These are phyloP conservation scores for Neophaeococcomyces mojaviensis DNA, from an alignment of 2,329 filamentous ascomycete genomes.

Conservation along the genomic window DNA sequence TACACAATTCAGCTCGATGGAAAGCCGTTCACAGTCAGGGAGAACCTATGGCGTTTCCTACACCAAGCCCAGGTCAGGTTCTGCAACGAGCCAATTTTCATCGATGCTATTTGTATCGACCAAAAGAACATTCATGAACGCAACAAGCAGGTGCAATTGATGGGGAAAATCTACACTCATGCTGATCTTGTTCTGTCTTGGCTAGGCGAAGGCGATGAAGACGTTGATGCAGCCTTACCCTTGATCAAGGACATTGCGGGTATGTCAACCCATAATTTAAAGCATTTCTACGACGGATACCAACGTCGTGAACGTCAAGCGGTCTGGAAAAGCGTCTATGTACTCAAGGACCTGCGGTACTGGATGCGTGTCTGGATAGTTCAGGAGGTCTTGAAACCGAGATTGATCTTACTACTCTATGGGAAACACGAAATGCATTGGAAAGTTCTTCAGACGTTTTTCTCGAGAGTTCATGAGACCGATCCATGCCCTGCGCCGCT, in stretches of 20 bases:
- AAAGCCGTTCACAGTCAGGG: background rate
- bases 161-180: conserved; percentile 13
- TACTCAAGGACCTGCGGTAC: conserved; percentile 9
- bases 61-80: background rate
- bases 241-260: background rate
- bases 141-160: conserved; percentile 11
- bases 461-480: background rate
- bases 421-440: conserved; percentile 6
- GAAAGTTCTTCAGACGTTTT: background rate
- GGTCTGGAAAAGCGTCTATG: background rate
- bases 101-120: conserved; percentile 17
- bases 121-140: conserved; percentile 13
- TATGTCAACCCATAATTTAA: background rate
- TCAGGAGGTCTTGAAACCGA: conserved; percentile 23
- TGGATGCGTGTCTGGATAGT: conserved; percentile 24
- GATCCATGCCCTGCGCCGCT: background rate
- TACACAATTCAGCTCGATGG: background rate
- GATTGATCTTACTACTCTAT: conserved; percentile 14
- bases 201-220: conserved; percentile 10
- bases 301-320: background rate
- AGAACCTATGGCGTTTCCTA: background rate
- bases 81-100: conserved; percentile 20
- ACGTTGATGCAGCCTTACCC: background rate
- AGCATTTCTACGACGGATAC: background rate
- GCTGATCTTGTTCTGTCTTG: conserved; percentile 11